Percentiles rank a stretch among this genome's conserved stretches.
Conservation (phyloP, 306 rosid genomes). For the Mimosa bimucronata region DNA sequence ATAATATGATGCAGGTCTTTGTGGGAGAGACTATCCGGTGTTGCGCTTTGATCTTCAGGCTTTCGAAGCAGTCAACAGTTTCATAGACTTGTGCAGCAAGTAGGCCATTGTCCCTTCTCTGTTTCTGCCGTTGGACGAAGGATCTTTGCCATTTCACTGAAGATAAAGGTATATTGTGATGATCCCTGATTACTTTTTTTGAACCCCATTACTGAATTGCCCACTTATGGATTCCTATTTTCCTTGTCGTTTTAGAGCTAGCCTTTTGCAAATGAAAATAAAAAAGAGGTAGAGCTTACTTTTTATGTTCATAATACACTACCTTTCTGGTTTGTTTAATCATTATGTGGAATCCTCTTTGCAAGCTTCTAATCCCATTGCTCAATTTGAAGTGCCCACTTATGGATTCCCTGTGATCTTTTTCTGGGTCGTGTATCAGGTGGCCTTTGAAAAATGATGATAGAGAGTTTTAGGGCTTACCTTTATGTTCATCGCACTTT, state of each 20-base stretch:
- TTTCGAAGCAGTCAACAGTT: not conserved
- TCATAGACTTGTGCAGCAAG: not conserved
- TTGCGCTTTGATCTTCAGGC: not conserved
- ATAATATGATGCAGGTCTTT: not conserved
- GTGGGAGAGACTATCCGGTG: not conserved
- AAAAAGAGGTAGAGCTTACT: not conserved
- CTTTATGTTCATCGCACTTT: not conserved
- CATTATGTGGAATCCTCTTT: no score
- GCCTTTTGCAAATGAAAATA: not conserved
- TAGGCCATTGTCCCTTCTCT: not conserved
- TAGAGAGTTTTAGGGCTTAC: not conserved
- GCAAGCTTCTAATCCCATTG: no score
- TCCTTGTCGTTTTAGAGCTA: not conserved
- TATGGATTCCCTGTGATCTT: no score
- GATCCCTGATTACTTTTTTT: not conserved
- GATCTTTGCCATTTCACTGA: not conserved
- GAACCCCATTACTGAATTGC: not conserved
- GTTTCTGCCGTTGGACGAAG: not conserved
- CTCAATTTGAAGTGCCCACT: no score
- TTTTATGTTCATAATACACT: no score
- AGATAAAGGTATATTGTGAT: not conserved
- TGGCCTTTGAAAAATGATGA: no score
- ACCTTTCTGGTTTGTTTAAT: no score
- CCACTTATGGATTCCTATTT: not conserved
- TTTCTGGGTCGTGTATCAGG: no score